Evolutionary conservation across 2,329 filamentous ascomycete species (phyloP).

Genomic region (Diaporthe ilicicola): DNA sequence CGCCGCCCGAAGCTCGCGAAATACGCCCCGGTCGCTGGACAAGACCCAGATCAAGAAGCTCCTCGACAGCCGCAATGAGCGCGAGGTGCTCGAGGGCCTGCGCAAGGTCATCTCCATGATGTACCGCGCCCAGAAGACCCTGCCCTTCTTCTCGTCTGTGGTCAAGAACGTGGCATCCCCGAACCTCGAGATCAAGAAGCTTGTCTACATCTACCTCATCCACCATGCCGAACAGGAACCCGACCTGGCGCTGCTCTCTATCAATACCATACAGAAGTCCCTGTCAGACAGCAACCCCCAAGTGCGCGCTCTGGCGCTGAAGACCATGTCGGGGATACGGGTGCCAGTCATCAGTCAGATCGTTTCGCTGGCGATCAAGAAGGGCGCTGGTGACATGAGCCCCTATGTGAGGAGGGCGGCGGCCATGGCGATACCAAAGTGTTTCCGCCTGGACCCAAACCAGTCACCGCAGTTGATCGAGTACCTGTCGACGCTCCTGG

Average conservation of each 20-base stretch:
- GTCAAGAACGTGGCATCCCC: slow-evolving; percentile 97
- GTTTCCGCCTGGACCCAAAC: slow-evolving; percentile 87
- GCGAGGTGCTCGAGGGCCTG: slow-evolving; percentile 91
- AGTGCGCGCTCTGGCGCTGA: slow-evolving; percentile 88
- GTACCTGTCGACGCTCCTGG: slow-evolving; percentile 79
- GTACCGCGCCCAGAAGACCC: slow-evolving; percentile 87
- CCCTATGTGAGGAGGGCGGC: slow-evolving; percentile 92
- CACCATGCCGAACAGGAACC: slow-evolving; percentile 97
- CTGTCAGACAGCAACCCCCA: slow-evolving; percentile 92
- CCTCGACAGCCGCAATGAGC: slow-evolving; percentile 90
- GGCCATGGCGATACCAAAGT: slow-evolving; percentile 93
- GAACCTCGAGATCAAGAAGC: slow-evolving; percentile 94
- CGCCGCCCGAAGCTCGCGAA: slow-evolving; percentile 75
- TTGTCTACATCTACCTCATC: slow-evolving; percentile 98
- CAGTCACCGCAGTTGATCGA: slow-evolving; percentile 87
- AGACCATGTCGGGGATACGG: slow-evolving; percentile 97
- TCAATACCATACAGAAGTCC: slow-evolving; percentile 99
- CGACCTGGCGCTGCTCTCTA: slow-evolving; percentile 92
- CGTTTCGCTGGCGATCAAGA: slow-evolving; percentile 93
- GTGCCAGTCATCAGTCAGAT: slow-evolving; percentile 98
- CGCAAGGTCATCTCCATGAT: slow-evolving; percentile 93
- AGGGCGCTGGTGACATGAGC: slow-evolving; percentile 92
- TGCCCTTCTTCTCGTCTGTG: slow-evolving; percentile 95
- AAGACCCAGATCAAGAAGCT: slow-evolving; percentile 92
- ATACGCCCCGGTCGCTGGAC: slow-evolving; percentile 72